Conservation (phyloP, 495 filamentous ascomycete genomes). For the Lasiosphaeris hirsuta region DNA sequence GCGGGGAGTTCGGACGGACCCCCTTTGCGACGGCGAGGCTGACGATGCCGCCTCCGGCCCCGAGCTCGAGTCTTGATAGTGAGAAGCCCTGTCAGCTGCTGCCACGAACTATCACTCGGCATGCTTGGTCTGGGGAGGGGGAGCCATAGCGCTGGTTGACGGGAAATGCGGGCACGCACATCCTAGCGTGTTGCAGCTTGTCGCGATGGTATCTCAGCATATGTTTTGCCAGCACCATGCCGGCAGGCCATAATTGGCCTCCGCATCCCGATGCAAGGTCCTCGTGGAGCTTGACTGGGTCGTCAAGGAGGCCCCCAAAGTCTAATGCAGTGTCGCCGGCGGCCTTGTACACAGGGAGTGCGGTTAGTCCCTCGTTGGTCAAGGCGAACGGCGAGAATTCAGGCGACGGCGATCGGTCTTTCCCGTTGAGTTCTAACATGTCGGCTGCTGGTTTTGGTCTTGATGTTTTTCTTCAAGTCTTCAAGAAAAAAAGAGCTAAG, state of each 20-base stretch:
- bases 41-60: slow-evolving; percentile 87
- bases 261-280: slow-evolving; percentile 85
- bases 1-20: slow-evolving; percentile 45
- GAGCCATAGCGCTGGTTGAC: too few relatives aligned
- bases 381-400: slow-evolving; percentile 52
- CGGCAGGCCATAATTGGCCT: slow-evolving; percentile 90
- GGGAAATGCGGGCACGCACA: slow-evolving; percentile 55
- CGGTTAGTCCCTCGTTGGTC: slow-evolving; percentile 60
- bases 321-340: slow-evolving; percentile 60
- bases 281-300: slow-evolving; percentile 72
- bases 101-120: not conserved
- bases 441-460: not conserved
- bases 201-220: slow-evolving; percentile 66
- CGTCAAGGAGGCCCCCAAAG: slow-evolving; percentile 69
- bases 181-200: slow-evolving; percentile 59
- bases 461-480: not conserved
- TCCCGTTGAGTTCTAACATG: too few relatives aligned
- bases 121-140: not conserved
- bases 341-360: slow-evolving; percentile 59
- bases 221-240: slow-evolving; percentile 81
- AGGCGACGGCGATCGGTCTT: slow-evolving; percentile 26
- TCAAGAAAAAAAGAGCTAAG: too few relatives aligned
- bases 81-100: slow-evolving; percentile 12
- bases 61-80: slow-evolving; percentile 74
- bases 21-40: slow-evolving; percentile 65